Base-by-base conservation (phyloP, 163 green algal species). In the Volvox carteri region DNA sequence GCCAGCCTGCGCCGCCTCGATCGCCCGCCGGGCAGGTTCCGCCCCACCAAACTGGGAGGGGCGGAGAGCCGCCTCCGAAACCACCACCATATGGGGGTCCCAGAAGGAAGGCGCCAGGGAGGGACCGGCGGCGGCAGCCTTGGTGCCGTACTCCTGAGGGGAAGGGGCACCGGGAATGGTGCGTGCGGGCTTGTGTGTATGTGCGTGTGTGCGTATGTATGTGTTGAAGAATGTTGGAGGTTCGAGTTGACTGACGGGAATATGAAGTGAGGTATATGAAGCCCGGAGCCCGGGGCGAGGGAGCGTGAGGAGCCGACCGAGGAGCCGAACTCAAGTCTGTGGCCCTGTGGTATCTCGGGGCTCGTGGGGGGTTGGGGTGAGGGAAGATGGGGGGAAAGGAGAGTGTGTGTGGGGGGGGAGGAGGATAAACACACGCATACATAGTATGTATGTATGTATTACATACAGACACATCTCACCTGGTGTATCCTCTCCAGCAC, bases 81-180 rank as follows among this genome's bases (percentile, higher is more conserved):
- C 3, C 35, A 86, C n/a, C 56, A 86, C 41, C 78, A 77, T 28
- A 41, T 30, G 28, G 16, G 78, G 78, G 42, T 76, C 60, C 78
- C 78, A 86, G 60, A 58, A 86, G 6, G 78, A 85, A 14, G 25
- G 50, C 14, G 33, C 6, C 16, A 70, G 46, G 23, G 21, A 5
- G 46, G 70, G 41, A n/a, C 42, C 46, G 48, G n/a, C 35, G 33
- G 37, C 35, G 1, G 19, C 35, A 0, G 33, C 33, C 9, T 5
- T 54, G 77, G 16, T 5, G 19, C 35, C 52, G 2, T 48, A 54
- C 37, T 50, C 52, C 52, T 54, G 7, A 44, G 23, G 37, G 48
- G 42, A 4, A 65, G 5, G 7, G 25, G 54, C 54, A 65, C 25
- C 54, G 8, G 54, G 28, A 65, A 23, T 30, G 6, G 3, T 12